These are phyloP conservation scores for Candolleomyces efflorescens DNA, from an alignment of 768 basidiomycete species.

Conservation along the genomic window DNA sequence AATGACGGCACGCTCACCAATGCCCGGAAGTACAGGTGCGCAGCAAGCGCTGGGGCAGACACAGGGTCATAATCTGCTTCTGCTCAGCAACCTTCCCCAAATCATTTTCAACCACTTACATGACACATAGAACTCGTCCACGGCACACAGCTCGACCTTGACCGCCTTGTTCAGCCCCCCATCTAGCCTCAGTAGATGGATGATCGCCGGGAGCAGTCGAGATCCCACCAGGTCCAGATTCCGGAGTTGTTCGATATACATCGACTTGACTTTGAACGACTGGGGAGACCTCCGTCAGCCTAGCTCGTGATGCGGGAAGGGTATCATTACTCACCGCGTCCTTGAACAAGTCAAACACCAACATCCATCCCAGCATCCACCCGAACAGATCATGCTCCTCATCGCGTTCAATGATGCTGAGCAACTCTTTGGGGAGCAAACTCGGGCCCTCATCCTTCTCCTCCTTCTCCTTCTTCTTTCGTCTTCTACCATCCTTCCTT, in stretches of 20 bases:
- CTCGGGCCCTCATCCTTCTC: slow-evolving; percentile 10
- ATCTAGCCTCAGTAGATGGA: slow-evolving; percentile 65
- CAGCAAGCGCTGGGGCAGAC: slow-evolving; percentile 59
- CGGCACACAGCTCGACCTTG: slow-evolving; percentile 80
- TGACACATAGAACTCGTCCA: slow-evolving; percentile 79
- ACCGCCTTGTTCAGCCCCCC: slow-evolving; percentile 60
- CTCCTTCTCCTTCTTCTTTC: slow-evolving; percentile 8
- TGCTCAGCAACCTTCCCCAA: not conserved
- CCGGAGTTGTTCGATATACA: slow-evolving; percentile 84
- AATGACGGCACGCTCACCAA: slow-evolving; percentile 81
- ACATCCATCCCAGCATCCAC: slow-evolving; percentile 84
- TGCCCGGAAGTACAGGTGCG: slow-evolving; percentile 87
- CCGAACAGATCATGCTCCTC: slow-evolving; percentile 39
- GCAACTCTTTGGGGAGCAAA: slow-evolving; percentile 58
- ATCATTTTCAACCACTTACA: slow-evolving; percentile 38
- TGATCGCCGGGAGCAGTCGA: slow-evolving; percentile 67
- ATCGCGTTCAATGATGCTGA: slow-evolving; percentile 54
- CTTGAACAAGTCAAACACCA: slow-evolving; percentile 78
- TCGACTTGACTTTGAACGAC: slow-evolving; percentile 84
- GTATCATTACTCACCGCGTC: slow-evolving; percentile 60
- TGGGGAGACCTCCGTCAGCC: slow-evolving; percentile 22
- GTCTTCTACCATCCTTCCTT: not conserved
- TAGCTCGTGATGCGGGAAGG: not conserved
- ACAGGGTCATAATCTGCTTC: slow-evolving; percentile 56
- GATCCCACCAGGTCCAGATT: slow-evolving; percentile 58